These are phyloP conservation scores for Dothiorella sarmentorum DNA, from an alignment of 2,329 filamentous ascomycete species.

Conservation along the genomic window DNA sequence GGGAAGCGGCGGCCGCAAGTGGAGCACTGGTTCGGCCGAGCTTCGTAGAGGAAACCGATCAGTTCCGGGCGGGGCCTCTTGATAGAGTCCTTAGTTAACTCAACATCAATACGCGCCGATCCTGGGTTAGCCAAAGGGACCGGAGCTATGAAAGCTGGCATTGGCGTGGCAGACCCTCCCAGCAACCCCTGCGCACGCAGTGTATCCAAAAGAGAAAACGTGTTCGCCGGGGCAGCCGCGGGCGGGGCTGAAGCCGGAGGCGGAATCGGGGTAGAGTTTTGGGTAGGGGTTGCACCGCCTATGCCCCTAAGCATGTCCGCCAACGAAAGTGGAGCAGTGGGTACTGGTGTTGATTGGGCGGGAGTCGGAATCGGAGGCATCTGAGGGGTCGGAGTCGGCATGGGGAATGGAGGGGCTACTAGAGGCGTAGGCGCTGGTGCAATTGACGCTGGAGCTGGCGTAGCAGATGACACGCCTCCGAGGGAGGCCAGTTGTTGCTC, in stretches of 20 bases:
- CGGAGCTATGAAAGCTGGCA: conserved; percentile 26
- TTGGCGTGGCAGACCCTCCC: conserved; percentile 1
- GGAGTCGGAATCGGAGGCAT: conserved; percentile 26
- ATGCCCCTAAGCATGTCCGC: conserved; percentile 18
- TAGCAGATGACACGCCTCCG: conserved; percentile 31
- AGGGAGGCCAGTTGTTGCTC: conserved; percentile 80
- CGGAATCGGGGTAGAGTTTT: conserved; percentile 7
- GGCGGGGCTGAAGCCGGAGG: conserved; percentile 12
- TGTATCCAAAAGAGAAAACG: conserved; percentile 8
- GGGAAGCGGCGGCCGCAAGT: conserved; percentile 88
- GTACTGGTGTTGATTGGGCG: conserved; percentile 22
- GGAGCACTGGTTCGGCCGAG: conserved; percentile 79
- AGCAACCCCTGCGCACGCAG: conserved; percentile 15
- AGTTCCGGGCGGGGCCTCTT: conserved; percentile 77
- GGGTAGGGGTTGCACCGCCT: conserved; percentile 11
- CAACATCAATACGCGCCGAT: conserved; percentile 45
- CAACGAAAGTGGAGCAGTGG: conserved; percentile 24
- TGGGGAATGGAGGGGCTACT: conserved; percentile 26
- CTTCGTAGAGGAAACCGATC: conserved; percentile 71
- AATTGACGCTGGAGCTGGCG: conserved; percentile 23
- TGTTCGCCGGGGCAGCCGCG: background rate
- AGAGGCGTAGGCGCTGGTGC: conserved; percentile 30
- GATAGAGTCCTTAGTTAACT: conserved; percentile 64
- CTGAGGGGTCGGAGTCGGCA: conserved; percentile 27
- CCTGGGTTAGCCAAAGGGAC: conserved; percentile 13